phyloP scores from a whole-genome alignment of 2,329 filamentous ascomycete genomes.

The Aspergillus luchuensis region DNA sequence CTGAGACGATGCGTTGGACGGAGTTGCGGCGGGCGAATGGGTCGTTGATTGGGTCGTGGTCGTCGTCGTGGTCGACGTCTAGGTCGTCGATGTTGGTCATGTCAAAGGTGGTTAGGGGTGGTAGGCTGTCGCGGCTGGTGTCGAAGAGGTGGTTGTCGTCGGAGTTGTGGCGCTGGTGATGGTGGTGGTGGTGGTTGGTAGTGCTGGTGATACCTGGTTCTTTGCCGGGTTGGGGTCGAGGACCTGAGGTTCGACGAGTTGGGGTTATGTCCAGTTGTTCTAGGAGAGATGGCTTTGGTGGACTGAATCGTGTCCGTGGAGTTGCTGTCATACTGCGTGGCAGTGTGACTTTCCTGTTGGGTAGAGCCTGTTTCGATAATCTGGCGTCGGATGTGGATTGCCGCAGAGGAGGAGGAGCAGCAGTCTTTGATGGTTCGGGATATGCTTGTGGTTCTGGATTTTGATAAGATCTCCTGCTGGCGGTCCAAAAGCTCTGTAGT shows the following conservation, averaged over 20 bases:
- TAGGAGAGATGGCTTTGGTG: constrained; percentile 43
- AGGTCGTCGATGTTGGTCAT: constrained; percentile 36
- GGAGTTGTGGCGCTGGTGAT: constrained; percentile 20
- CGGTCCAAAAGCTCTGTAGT: constrained; percentile 42
- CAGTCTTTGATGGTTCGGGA: constrained; percentile 20
- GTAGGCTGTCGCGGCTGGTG: constrained; percentile 27
- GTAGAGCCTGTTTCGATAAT: constrained; percentile 25
- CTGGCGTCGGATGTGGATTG: constrained; percentile 21
- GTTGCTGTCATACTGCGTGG: constrained; percentile 38
- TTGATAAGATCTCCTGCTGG: constrained; percentile 31
- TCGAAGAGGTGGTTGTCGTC: constrained; percentile 30
- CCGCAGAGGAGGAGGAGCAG: constrained; percentile 10
- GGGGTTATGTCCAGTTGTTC: constrained; percentile 42
- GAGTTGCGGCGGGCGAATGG: constrained; percentile 34
- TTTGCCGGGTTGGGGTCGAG: constrained; percentile 29
- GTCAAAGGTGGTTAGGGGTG: constrained; percentile 34
- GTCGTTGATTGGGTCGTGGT: constrained; percentile 34
- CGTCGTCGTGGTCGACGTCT: constrained; percentile 35
- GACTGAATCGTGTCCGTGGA: constrained; percentile 43
- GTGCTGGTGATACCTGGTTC: not conserved
- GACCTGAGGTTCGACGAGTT: constrained; percentile 35
- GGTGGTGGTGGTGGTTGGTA: constrained; percentile 18
- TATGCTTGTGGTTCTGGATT: constrained; percentile 23
- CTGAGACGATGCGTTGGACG: constrained; percentile 30
- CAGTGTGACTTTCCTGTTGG: constrained; percentile 35